Base-by-base conservation (phyloP, 345 rosid species). In the Brassica juncea region DNA sequence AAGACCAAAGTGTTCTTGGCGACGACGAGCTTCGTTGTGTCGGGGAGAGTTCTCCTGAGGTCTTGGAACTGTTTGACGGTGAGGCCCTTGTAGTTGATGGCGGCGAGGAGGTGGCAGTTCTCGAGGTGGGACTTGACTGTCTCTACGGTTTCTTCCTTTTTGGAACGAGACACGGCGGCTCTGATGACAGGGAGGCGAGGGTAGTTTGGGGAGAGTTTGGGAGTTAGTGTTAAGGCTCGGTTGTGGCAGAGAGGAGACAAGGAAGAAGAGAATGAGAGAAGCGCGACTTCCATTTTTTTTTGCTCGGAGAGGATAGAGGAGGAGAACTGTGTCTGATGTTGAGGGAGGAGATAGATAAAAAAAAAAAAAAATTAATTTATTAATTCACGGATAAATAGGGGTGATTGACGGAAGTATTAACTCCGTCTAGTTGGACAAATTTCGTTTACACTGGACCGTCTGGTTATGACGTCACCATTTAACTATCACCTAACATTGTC, bases 61-160 rank as follows among this genome's bases (percentile, higher is more conserved):
- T 92, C 98, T 75, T 89, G 97, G 79, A 94, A 88, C 30, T 94
- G 97, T 66, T 92, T 91, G 8, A 90, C 99, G 34, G 97, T 92
- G 80, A 92, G 82, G 65, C 97, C 94, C 7, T 84, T 73, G 89
- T 90, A 94, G 66, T 86, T 83, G 65, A 94, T 87, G 4, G 92
- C 98, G 1, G 98, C 99, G 57, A 94, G 75, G 62, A 92, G 89
- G 75, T 86, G 84, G 86, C 99, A 94, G 47, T 89, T 86, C 74
- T 92, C 92, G 67, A 94, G 89, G 60, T 92, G 89, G 81, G 87
- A 68, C 70, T 89, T 92, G 52, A 94, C 99, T 0, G 91, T 73
- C 35, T 88, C 91, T 5, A 94, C 97, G 3, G 97, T 94, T 72
- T 89, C 90, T 82, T 90, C 98, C 74, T 94, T 94, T 81, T 86